Evolutionary conservation across 768 basidiomycete genomes (phyloP), one percentile per base, ranked within the genome.

Genomic region (Leccinum boreale): DNA sequence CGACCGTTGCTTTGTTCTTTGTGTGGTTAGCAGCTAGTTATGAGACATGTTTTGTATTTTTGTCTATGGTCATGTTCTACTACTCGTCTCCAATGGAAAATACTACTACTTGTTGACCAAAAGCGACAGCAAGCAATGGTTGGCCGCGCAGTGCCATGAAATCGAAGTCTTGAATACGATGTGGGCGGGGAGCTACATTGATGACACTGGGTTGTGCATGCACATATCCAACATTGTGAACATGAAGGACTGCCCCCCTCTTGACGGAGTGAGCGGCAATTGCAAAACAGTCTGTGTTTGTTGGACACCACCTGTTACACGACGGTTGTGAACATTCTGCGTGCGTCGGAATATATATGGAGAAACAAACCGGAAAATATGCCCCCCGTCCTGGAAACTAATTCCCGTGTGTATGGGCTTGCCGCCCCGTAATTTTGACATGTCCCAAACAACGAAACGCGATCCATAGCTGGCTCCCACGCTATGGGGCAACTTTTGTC

Each of bases 371-470:
- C 90, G 80, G 73, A 93, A 92, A 45, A 77, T 74, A 59, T 83
- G 77, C 0, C 84, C 83, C 5, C 88, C 88, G 58, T 89, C 86
- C 29, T 82, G 75, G 59, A 88, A 89, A 65, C 80, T 85, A 54
- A 75, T 73, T 2, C 87, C 87, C 4, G 79, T 79, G n/a, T 80
- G 73, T 61, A 75, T 73, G 1, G 91, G 91, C 61, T 88, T 85
- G 7, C 92, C 91, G 31, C 91, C 91, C 46, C 82, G 79, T 35
- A 91, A 73, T 63, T 81, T 82, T 12, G 83, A 79, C 53, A 89
- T 78, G 67, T 93, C 87, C 92, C 92, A 93, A 19, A 93, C 68
- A 15, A 84, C 80, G 67, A 89, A 91, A 52, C 77, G 79, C n/a
- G 83, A 76, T 9, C 88, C 87, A 67, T 85, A 91, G 21, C 83